Base-by-base conservation (phyloP, 2,329 filamentous ascomycete genomes). In the Colletotrichum ledebouriae region DNA sequence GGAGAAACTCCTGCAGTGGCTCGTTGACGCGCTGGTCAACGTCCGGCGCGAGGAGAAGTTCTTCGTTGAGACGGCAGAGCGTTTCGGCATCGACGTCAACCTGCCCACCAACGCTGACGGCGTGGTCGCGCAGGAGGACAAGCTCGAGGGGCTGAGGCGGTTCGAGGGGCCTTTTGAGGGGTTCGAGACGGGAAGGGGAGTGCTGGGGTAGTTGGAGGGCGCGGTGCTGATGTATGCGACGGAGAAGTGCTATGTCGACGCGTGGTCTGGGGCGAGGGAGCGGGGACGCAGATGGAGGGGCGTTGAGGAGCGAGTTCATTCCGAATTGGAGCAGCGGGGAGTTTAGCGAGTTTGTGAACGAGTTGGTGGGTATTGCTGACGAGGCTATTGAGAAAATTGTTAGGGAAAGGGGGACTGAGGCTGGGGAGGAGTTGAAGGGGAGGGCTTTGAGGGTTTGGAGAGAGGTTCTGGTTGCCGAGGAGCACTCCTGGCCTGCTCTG, bases 161-260 rank as follows among this genome's bases (percentile, higher is more conserved):
- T 80, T 81, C 70, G 76, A 81, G 57, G 70, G 69, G 20, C 85
- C 92, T 4, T 85, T 89, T 63, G 84, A 82, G n/a, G 84, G 84
- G 4, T 82, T 86, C 12, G 83, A 83, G 58, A 79, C 84, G 0
- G 82, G 81, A 7, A 80, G 81, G 2, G 83, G 79, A 1, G 61
- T 71, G 1, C 75, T 92, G 0, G 77, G 80, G 0, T 84, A 82
- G 74, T 79, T 94, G 2, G 90, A 94, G 75, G 90, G 89, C 6
- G 82, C 93, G 70, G 85, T 93, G 2, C 84, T 92, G n/a, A 85
- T 94, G 25, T 94, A 91, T 89, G 89, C 88, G n/a, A 93, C 90
- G 1, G 92, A 95, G 78, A 87, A 83, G 53, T 86, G 84, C 68
- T 91, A 90, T 74, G 75, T 90, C 17, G 82, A 86, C 44, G 84